phyloP scores from a whole-genome alignment of 1,284 basidiomycete genomes.

The Somion occarium region DNA sequence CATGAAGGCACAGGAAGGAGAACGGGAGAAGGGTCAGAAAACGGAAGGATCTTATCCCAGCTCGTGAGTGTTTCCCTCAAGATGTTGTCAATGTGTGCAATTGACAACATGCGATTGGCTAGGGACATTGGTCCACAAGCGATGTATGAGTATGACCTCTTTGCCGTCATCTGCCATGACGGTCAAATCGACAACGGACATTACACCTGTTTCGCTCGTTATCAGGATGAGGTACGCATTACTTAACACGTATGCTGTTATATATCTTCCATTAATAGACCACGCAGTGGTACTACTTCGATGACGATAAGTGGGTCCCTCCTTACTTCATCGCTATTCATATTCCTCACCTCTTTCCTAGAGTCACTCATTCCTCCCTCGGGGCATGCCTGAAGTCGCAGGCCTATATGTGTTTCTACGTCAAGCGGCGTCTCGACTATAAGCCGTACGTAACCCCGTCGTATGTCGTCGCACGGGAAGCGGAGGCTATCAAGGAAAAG shows the following conservation, averaged over 20 bases:
- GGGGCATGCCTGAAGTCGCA: conserved; percentile 63
- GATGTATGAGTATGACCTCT: conserved; percentile 89
- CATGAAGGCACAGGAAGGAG: conserved; percentile 38
- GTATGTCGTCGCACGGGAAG: conserved; percentile 66
- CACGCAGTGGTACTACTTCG: conserved; percentile 86
- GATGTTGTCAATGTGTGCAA: background rate
- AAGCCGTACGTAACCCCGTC: conserved; percentile 62
- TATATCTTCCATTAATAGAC: background rate
- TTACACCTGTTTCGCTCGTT: conserved; percentile 83
- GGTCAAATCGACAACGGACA: conserved; percentile 94
- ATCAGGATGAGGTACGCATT: conserved; percentile 61
- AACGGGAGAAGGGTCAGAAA: conserved; percentile 33
- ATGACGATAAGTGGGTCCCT: conserved; percentile 78
- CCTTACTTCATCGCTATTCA: background rate
- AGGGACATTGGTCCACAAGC: conserved; percentile 52
- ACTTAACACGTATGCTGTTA: background rate
- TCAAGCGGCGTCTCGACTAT: conserved; percentile 83
- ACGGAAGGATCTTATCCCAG: background rate
- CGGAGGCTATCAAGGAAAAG: conserved; percentile 61
- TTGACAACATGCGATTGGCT: background rate
- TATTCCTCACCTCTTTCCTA: conserved; percentile 21
- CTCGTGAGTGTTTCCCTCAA: conserved; percentile 1
- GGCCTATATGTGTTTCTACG: conserved; percentile 92
- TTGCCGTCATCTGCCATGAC: conserved; percentile 93
- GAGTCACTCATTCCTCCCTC: conserved; percentile 69